A percentile compares a stretch with the other conserved stretches of the same genome.
phyloP scores from a whole-genome alignment of 257 asterid genomes.

The Orobanche coerulescens region DNA sequence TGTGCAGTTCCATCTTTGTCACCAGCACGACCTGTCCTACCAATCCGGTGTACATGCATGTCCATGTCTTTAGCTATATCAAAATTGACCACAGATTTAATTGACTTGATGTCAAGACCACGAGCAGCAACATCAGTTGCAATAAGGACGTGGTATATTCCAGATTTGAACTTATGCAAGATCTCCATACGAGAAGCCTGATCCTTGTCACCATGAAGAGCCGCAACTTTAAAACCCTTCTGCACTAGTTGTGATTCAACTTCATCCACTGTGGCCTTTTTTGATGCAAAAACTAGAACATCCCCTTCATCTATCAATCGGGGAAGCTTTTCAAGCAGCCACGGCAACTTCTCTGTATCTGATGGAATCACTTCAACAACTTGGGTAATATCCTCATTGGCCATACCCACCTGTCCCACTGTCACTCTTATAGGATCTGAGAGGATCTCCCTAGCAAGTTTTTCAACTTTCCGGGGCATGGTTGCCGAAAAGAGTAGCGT shows the following conservation, averaged over 20 bases:
- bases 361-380: conserved; percentile 73
- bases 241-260: conserved; percentile 65
- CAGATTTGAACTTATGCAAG: conserved; percentile 82
- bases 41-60: conserved; percentile 98
- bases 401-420: conserved; percentile 98
- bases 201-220: conserved; percentile 98
- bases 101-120: conserved; percentile 97
- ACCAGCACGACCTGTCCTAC: conserved; percentile 99
- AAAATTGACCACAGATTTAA: conserved; percentile 88
- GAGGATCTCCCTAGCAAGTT: conserved; percentile 90
- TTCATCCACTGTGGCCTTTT: conserved; percentile 85
- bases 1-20: conserved; percentile 98
- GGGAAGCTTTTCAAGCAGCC: conserved; percentile 94
- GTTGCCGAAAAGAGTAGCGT: conserved; percentile 95
- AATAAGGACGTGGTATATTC: conserved; percentile 81
- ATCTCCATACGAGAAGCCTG: conserved; percentile 95
- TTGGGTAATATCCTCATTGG: conserved; percentile 95
- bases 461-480: conserved; percentile 93
- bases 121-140: conserved; percentile 99
- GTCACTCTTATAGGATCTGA: conserved; percentile 90
- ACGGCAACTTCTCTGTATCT: conserved; percentile 72
- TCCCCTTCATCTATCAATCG: conserved; percentile 84
- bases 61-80: conserved; percentile 98
- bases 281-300: conserved; percentile 90
- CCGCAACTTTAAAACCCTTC: conserved; percentile 75